Evolutionary conservation across 148 eudicot genomes (phyloP).

Genomic region (Cornus kousa): DNA sequence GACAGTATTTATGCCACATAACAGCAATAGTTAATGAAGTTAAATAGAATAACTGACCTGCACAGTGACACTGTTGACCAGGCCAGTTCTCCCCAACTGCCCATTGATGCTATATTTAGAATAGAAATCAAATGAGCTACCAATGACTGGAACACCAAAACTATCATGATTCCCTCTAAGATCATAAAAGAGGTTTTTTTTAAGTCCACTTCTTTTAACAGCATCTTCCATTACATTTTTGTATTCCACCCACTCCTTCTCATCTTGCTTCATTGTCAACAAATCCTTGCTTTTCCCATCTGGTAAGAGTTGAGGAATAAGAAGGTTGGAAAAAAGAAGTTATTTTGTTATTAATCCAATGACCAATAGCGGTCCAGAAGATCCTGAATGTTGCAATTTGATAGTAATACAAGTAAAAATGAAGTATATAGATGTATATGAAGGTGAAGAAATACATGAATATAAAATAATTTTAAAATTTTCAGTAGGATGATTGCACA

Average conservation of each 20-base stretch:
- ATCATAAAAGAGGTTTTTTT: constrained; percentile 68
- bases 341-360: background rate
- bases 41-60: constrained; percentile 44
- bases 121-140: constrained; percentile 65
- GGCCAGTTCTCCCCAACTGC: constrained; percentile 55
- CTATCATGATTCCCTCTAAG: constrained; percentile 94
- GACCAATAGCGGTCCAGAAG: background rate
- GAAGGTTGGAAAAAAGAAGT: background rate
- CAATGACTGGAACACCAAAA: constrained; percentile 71
- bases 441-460: background rate
- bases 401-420: background rate
- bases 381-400: background rate
- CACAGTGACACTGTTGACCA: constrained; percentile 74
- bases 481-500: background rate
- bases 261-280: constrained; percentile 79
- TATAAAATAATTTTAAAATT: background rate
- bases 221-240: constrained; percentile 64
- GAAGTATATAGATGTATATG: background rate
- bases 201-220: constrained; percentile 72
- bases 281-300: constrained; percentile 96
- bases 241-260: constrained; percentile 88
- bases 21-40: constrained; percentile 6
- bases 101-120: constrained; percentile 83
- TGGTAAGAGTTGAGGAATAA: constrained; percentile 18
- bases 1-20: background rate